Evolutionary conservation across 176 grass and related monocot species (phyloP), one percentile per base, ranked within the genome.

Genomic region (Bolboschoenus planiculmis): DNA sequence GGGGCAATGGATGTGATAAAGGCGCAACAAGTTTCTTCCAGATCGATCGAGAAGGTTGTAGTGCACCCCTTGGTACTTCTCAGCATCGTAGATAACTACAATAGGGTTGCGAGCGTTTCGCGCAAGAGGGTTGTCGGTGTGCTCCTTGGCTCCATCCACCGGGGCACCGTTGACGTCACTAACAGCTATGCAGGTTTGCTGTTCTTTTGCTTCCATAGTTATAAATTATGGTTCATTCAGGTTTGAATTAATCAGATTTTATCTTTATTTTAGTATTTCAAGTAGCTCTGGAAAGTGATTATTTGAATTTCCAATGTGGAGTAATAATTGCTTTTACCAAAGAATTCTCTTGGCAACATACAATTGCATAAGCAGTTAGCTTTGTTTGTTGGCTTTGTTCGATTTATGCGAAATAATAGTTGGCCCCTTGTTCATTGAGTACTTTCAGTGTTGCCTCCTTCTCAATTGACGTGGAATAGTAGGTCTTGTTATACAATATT

Each of bases 31-130:
- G 88, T 98, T 13, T 98, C 92, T 5, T 87, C 89, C 66, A 86
- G 90, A 90, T 87, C 90, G 51, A 85, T 95, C 60, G 95, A 98
- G 34, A 88, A 84, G 75, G 95, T 93, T 44, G 89, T 98, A 78
- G 95, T 98, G 54, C 92, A 98, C 60, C 95, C 95, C 2, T 66
- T 98, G 26, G 95, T 98, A 44, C 89, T 98, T 62, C 92, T 98
- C 36, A 98, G 95, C 89, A 95, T 98, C 88, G 92, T 98, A 30
- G 95, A 98, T 86, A 88, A 98, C 90, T 98, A 98, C 89, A 98
- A 98, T 81, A 90, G 96, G 30, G 96, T 98, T 79, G 96, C 92
- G 31, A 92, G 92, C 46, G 96, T 95, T 79, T 91, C 92, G 47
- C 79, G 90, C 74, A 98, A 95, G 90, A 90, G 96, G 84, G 90